A percentile compares a stretch with the other conserved stretches of the same genome.
Evolutionary conservation across 495 filamentous ascomycete species (phyloP).

Genomic region (Beverwykella pulmonaria): DNA sequence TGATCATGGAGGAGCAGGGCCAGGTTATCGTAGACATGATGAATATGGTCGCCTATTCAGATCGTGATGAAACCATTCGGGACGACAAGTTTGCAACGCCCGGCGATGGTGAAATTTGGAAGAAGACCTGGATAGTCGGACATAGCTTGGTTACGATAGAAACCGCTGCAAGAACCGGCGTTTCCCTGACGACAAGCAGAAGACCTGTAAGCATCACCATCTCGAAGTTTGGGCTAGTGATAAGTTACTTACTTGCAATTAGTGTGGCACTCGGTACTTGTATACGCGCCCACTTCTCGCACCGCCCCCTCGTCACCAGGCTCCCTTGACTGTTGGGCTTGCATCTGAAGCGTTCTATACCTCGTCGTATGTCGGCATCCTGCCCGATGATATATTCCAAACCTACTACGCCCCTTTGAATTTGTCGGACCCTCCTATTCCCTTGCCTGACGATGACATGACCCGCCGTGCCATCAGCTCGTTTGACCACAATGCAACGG

Average conservation of each 20-base stretch:
- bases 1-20: conserved; percentile 86
- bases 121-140: conserved; percentile 83
- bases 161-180: conserved; percentile 70
- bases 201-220: conserved; percentile 56
- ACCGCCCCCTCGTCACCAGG: conserved; percentile 68
- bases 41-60: conserved; percentile 85
- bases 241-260: background rate
- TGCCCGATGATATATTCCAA: conserved; percentile 83
- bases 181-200: conserved; percentile 78
- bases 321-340: conserved; percentile 54
- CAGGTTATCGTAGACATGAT: conserved; percentile 95
- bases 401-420: conserved; percentile 69
- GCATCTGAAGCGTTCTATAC: conserved; percentile 50
- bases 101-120: conserved; percentile 66
- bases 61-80: conserved; percentile 70
- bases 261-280: conserved; percentile 76
- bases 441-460: conserved; percentile 79
- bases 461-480: conserved; percentile 72
- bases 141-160: conserved; percentile 86
- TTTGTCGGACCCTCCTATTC: conserved; percentile 50
- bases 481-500: conserved; percentile 86
- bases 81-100: conserved; percentile 65
- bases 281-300: conserved; percentile 73
- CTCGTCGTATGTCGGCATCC: conserved; percentile 54
- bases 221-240: background rate